Conservation (phyloP, 192 early-diverging fungal genomes). For the Mortierella hygrophila region DNA sequence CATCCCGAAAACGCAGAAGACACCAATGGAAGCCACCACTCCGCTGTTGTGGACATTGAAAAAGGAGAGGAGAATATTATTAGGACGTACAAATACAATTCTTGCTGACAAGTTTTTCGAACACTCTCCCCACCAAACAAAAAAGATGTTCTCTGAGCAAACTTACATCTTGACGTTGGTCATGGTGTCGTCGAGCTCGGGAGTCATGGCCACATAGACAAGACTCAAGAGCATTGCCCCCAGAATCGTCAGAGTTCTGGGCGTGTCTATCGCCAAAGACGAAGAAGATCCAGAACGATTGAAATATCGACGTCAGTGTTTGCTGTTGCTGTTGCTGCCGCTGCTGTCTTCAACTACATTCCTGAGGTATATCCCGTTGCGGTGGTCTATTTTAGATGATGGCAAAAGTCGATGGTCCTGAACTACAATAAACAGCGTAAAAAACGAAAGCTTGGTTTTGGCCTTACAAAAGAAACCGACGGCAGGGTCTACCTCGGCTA, state of each 20-base stretch:
- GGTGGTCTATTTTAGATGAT: not conserved
- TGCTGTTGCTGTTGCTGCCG: not conserved
- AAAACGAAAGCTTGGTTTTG: not conserved
- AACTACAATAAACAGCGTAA: not conserved
- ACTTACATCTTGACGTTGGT: constrained; percentile 66
- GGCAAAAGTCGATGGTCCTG: not conserved
- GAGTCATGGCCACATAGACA: constrained; percentile 68
- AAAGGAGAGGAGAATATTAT: not conserved
- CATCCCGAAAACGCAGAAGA: constrained; percentile 87
- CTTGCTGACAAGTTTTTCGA: not conserved
- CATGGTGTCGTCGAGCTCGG: constrained; percentile 63
- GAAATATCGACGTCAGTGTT: not conserved
- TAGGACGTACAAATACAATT: not conserved
- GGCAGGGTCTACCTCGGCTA: constrained; percentile 47
- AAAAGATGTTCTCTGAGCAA: not conserved
- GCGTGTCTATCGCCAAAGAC: constrained; percentile 55
- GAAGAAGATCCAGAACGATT: not conserved
- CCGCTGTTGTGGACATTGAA: constrained; percentile 49
- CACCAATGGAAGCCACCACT: constrained; percentile 58
- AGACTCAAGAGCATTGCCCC: constrained; percentile 59
- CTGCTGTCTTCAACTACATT: not conserved
- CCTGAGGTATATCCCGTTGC: not conserved
- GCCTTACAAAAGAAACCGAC: constrained; percentile 53
- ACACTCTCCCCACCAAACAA: not conserved
- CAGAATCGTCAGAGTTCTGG: constrained; percentile 69